Base-by-base conservation (phyloP, 345 rosid genomes). In the Sapria himalayana region DNA sequence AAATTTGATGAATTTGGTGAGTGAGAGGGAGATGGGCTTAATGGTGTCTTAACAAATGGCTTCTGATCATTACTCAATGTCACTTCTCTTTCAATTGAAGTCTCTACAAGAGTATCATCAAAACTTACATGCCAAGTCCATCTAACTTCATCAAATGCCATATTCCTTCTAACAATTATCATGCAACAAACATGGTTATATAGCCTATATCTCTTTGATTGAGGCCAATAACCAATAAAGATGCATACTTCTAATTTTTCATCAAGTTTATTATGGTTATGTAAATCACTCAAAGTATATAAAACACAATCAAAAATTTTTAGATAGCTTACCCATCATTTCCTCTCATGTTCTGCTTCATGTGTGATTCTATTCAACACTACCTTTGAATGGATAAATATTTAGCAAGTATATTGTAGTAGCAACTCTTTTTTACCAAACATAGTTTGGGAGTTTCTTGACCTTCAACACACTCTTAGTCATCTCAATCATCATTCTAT, bases 181-280 rank as follows among this genome's bases (percentile, higher is more conserved):
- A 39, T 49, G 8, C 46, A 19, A 49, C 3, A 19, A 27, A 27
- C 3, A 13, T 29, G 29, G 11, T 39, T 39, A 49, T 49, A 49
- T n/a, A 39, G 12, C 7, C 25, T 7, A 39, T 49, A 49, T 39
- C 31, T 39, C 15, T 49, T 49, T 25, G 31, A 49, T 27, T 49
- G 29, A 12, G 19, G 15, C 19, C 46, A 27, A 49, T 49, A 49
- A 32, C 54, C 45, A 27, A 49, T 22, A 15, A 49, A 49, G 33
- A 39, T 39, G 22, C 46, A 39, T 49, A 29, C 29, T 39, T 31
- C 5, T 9, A 33, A 41, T 29, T 24, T 49, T 27, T 11, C 29
- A 49, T 49, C 46, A 39, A 49, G 54, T 15, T 49, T 49, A n/a
- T n/a, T n/a, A n/a, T n/a, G n/a, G n/a, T n/a, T 3, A 3, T 32